Evolutionary conservation across 116 monocot genomes (phyloP).

Genomic region (Iris pallida): DNA sequence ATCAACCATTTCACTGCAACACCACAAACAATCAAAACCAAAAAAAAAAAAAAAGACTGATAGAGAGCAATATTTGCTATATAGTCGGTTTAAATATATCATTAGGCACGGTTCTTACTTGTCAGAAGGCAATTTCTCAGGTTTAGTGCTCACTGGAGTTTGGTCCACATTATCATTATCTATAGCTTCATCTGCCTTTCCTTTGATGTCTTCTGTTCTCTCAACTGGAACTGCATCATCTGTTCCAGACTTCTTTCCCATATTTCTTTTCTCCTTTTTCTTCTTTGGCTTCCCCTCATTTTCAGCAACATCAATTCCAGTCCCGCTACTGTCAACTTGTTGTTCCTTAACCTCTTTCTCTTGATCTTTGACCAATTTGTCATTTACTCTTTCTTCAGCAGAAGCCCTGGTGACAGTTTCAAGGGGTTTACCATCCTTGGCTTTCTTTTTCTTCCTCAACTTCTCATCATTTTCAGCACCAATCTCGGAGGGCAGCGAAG

Average conservation of each 20-base stretch:
- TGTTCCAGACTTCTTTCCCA: constrained; percentile 16
- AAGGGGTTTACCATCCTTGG: constrained; percentile 1
- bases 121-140: constrained; percentile 13
- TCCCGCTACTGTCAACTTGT: constrained; percentile 1
- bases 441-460: constrained; percentile 37
- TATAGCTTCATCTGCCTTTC: constrained; percentile 13
- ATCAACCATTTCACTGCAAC: constrained; percentile 14
- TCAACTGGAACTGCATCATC: constrained; percentile 1
- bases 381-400: constrained; percentile 8
- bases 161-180: too few relatives aligned
- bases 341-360: not conserved
- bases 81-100: not conserved
- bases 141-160: too few relatives aligned
- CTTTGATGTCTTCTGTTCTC: constrained; percentile 10
- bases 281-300: constrained; percentile 32
- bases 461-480: constrained; percentile 10
- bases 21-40: not conserved
- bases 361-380: constrained; percentile 2
- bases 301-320: constrained; percentile 5
- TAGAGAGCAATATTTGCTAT: too few relatives aligned
- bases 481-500: not conserved
- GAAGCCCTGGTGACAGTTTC: not conserved
- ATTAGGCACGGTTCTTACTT: constrained; percentile 7
- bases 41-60: not conserved
- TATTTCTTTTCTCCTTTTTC: constrained; percentile 16